These are phyloP conservation scores for Salvia splendens DNA, from an alignment of 257 asterid genomes.

Conservation along the genomic window DNA sequence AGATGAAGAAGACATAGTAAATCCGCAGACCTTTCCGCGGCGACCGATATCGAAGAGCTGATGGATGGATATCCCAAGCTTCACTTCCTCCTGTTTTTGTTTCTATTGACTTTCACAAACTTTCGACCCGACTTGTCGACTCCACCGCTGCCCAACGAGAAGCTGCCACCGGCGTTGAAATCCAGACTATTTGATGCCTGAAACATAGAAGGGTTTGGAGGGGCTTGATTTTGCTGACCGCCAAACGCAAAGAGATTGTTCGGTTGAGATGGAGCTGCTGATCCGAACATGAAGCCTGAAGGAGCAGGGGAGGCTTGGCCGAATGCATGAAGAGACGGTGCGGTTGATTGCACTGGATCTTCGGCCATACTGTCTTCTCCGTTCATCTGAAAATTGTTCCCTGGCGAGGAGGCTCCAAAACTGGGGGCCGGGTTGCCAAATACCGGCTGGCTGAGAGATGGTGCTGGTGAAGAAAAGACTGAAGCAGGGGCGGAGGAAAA, in stretches of 20 bases:
- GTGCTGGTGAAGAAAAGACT: slow-evolving; percentile 30
- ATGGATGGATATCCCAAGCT: background rate
- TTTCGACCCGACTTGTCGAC: slow-evolving; percentile 53
- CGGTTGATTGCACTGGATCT: slow-evolving; percentile 63
- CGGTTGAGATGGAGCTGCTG: slow-evolving; percentile 42
- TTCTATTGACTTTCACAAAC: slow-evolving; percentile 44
- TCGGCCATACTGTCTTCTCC: slow-evolving; percentile 87
- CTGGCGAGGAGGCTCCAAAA: slow-evolving; percentile 41
- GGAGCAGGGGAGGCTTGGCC: slow-evolving; percentile 61
- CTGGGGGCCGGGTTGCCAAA: slow-evolving; percentile 40
- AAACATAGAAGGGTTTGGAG: slow-evolving; percentile 46
- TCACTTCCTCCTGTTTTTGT: slow-evolving; percentile 47
- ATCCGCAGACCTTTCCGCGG: too few species aligned
- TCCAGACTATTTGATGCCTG: slow-evolving; percentile 59
- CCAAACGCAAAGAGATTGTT: slow-evolving; percentile 51
- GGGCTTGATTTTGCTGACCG: slow-evolving; percentile 55
- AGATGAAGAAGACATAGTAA: background rate
- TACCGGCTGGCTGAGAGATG: slow-evolving; percentile 25
- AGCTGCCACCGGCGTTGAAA: slow-evolving; percentile 66
- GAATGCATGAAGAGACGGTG: slow-evolving; percentile 38
- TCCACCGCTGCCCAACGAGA: slow-evolving; percentile 69
- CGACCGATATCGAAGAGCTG: background rate
- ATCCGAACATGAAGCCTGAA: slow-evolving; percentile 47
- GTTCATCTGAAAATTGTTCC: slow-evolving; percentile 59
- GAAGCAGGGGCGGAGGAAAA: slow-evolving; percentile 46